These are phyloP conservation scores for Carex littledalei DNA, from an alignment of 176 grass and related monocot genomes.

Conservation along the genomic window DNA sequence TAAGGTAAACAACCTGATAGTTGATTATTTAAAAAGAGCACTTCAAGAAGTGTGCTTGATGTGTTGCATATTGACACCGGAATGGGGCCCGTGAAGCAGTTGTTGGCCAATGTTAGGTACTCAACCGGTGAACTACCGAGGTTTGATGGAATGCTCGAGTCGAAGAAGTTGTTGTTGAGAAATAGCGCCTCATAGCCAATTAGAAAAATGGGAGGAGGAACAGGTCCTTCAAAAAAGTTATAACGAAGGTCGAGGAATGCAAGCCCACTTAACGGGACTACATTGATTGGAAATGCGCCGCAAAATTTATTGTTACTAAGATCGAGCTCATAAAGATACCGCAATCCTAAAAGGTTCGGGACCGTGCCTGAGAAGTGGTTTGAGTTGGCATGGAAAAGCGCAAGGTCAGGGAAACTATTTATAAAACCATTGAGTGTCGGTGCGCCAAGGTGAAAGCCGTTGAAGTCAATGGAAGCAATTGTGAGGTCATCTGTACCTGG, in stretches of 20 bases:
- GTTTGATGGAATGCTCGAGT: slow-evolving; percentile 34
- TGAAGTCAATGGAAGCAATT: slow-evolving; percentile 81
- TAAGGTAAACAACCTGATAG: slow-evolving; percentile 67
- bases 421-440: slow-evolving; percentile 52
- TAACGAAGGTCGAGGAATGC: slow-evolving; percentile 82
- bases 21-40: slow-evolving; percentile 80
- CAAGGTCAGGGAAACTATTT: slow-evolving; percentile 61
- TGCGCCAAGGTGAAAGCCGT: slow-evolving; percentile 43
- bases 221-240: slow-evolving; percentile 35
- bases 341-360: slow-evolving; percentile 37
- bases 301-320: slow-evolving; percentile 70
- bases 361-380: slow-evolving; percentile 48
- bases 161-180: slow-evolving; percentile 81
- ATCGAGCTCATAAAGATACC: slow-evolving; percentile 75
- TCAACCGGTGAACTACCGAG: slow-evolving; percentile 38
- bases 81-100: slow-evolving; percentile 54
- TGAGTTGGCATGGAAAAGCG: slow-evolving; percentile 86
- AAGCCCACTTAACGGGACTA: slow-evolving; percentile 33
- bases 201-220: slow-evolving; percentile 44
- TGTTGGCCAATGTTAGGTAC: slow-evolving; percentile 83
- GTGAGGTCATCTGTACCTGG: slow-evolving; percentile 16
- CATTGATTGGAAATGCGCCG: slow-evolving; percentile 37
- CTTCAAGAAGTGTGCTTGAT: slow-evolving; percentile 41
- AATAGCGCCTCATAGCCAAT: slow-evolving; percentile 48
- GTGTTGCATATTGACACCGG: slow-evolving; percentile 51